phyloP scores from a whole-genome alignment of 1,284 basidiomycete genomes.

The Tilletia indica region DNA sequence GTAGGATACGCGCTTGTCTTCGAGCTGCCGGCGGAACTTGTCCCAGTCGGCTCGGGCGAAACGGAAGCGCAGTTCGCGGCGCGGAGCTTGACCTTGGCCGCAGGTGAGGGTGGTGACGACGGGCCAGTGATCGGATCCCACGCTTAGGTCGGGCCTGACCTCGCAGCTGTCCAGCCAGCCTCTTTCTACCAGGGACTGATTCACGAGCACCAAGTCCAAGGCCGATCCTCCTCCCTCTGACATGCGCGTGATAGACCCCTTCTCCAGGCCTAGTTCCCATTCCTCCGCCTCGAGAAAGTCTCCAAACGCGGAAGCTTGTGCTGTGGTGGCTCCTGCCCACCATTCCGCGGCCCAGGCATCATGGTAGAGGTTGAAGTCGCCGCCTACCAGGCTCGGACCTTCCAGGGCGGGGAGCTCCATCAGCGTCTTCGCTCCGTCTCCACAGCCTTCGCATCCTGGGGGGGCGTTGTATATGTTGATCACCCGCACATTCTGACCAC shows the following conservation, averaged over 20 bases:
- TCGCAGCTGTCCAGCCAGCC: background rate
- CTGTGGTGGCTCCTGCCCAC: background rate
- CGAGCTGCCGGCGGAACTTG: background rate
- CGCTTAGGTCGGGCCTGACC: background rate
- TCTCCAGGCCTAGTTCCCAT: background rate
- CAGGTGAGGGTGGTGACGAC: background rate
- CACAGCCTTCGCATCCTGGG: background rate
- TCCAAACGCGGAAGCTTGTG: background rate
- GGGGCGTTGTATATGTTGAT: conserved; percentile 5
- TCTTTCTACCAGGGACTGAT: background rate
- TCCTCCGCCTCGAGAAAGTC: background rate
- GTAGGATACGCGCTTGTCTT: background rate
- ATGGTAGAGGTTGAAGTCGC: background rate
- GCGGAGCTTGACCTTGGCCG: background rate
- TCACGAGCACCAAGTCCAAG: background rate
- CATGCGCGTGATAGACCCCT: background rate
- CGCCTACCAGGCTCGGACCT: background rate
- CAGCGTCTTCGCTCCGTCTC: background rate
- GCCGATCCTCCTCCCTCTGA: background rate
- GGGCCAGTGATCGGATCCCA: background rate
- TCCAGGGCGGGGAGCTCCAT: background rate
- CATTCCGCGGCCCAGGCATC: background rate
- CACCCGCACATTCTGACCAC: background rate
- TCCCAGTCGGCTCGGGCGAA: background rate
- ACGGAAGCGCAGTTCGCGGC: background rate